Base-by-base conservation (phyloP, 2,329 filamentous ascomycete species). In the Thielaviopsis euricoi region DNA sequence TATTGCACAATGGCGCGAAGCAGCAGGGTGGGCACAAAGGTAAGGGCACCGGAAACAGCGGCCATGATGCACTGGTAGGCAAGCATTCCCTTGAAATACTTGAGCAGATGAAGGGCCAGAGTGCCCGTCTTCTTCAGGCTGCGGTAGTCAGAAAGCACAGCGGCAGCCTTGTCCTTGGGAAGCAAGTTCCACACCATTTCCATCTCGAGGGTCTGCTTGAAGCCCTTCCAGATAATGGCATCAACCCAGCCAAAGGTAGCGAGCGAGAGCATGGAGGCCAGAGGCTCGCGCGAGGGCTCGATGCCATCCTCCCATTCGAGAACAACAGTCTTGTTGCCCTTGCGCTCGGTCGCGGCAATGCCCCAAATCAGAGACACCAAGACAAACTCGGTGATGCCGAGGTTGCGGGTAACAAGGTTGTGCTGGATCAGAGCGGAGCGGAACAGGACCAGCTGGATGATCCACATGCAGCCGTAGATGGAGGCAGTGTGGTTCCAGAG, bases 401-500 rank as follows among this genome's bases (percentile, higher is more conserved):
- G 74, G 53, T 76, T 75, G 66, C 85, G 78, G 3, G 81, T 74
- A 46, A 82, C 69, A 56, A 68, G 71, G 7, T 86, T 87, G 54
- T 74, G 85, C 68, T 93, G 85, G 61, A 97, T 82, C 60, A 97
- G 71, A 56, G 81, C 84, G 2, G 91, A 95, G 59, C 93, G 88
- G 73, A 97, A 93, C 6, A 91, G 71, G 63, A 89, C 74, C 23
- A 91, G 62, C 9, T 78, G 76, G 65, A 90, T 83, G 5, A 93
- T 66, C 89, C 91, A 98, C 68, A 90, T 85, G 57, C 83, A 74
- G 57, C 80, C 78, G 70, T 98, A 98, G 57, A 98, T 81, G 62
- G 78, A 72, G 21, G 89, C 86, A 0, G 93, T 97, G 70, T 98
- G 93, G 67, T 91, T 90, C 93, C 93, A 98, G 9, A 97, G 73